A percentile compares a stretch with the other conserved stretches of the same genome.
These are phyloP conservation scores for Serendipita indica DNA, from an alignment of 768 basidiomycete species.

Conservation along the genomic window DNA sequence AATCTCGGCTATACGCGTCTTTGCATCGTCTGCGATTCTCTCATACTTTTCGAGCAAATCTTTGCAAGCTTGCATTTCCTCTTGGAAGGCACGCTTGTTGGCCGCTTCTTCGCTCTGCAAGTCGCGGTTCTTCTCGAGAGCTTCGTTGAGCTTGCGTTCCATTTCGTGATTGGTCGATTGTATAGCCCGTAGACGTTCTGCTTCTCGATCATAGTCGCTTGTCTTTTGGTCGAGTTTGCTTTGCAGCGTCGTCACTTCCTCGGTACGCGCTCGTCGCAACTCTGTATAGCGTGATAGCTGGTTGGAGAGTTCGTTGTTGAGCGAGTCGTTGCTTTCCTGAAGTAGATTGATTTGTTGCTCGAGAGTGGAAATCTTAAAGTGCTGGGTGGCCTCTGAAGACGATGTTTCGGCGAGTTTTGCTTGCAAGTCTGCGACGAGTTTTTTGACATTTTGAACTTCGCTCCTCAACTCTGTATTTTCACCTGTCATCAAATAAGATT, in stretches of 20 bases:
- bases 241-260: conserved; percentile 62
- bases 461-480: conserved; percentile 62
- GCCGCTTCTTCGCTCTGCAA: conserved; percentile 68
- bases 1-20: conserved; percentile 64
- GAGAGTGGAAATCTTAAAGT: conserved; percentile 70
- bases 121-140: conserved; percentile 58
- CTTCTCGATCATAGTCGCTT: conserved; percentile 46
- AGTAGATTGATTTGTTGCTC: conserved; percentile 68
- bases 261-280: conserved; percentile 67
- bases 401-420: conserved; percentile 55
- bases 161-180: conserved; percentile 60
- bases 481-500: conserved; percentile 33
- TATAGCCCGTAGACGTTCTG: conserved; percentile 53
- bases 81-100: conserved; percentile 68
- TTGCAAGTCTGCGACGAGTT: conserved; percentile 30
- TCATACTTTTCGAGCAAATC: conserved; percentile 76
- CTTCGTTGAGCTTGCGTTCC: conserved; percentile 59
- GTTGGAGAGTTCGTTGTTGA: conserved; percentile 46
- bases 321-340: conserved; percentile 59
- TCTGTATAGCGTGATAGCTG: conserved; percentile 75
- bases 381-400: conserved; percentile 53
- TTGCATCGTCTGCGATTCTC: conserved; percentile 71
- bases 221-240: conserved; percentile 57
- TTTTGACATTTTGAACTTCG: conserved; percentile 37
- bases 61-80: conserved; percentile 57